Percentiles rank a stretch among this genome's conserved stretches.
Evolutionary conservation across 202 grass and related monocot species (phyloP).

Genomic region (Alloteropsis angusta): DNA sequence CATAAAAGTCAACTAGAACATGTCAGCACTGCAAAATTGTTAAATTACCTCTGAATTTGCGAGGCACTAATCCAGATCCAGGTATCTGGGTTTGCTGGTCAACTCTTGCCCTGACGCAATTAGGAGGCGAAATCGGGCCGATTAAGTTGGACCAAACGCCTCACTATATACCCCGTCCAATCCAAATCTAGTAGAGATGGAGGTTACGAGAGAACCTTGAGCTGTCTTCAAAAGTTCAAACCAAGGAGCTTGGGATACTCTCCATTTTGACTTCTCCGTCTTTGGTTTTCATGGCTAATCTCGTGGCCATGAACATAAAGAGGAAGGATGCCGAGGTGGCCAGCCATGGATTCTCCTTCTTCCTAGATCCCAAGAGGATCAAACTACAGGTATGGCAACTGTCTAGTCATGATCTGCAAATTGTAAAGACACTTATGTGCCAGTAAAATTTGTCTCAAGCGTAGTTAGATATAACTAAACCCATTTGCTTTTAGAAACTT

Average conservation of each 20-base stretch:
- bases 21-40: neutral
- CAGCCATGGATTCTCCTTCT: slow-evolving; percentile 31
- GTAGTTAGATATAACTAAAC: neutral
- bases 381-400: slow-evolving; percentile 34
- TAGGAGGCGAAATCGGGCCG: neutral
- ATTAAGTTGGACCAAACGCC: neutral
- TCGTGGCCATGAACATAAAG: slow-evolving; percentile 40
- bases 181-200: neutral
- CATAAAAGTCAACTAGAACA: slow-evolving; percentile 17
- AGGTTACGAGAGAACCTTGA: neutral
- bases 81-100: slow-evolving; percentile 2
- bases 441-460: neutral
- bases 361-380: slow-evolving; percentile 50
- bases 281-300: slow-evolving; percentile 18
- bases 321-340: slow-evolving; percentile 50
- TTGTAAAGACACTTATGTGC: neutral
- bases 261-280: neutral
- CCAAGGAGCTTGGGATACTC: neutral
- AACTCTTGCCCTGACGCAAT: neutral
- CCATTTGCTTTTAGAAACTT: neutral
- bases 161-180: neutral
- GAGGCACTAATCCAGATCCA: slow-evolving; percentile 13
- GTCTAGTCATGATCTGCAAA: neutral
- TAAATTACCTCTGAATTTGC: neutral
- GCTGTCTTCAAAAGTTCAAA: neutral